Base-by-base conservation (phyloP, 2,329 filamentous ascomycete species). In the Colletotrichum simmondsii region DNA sequence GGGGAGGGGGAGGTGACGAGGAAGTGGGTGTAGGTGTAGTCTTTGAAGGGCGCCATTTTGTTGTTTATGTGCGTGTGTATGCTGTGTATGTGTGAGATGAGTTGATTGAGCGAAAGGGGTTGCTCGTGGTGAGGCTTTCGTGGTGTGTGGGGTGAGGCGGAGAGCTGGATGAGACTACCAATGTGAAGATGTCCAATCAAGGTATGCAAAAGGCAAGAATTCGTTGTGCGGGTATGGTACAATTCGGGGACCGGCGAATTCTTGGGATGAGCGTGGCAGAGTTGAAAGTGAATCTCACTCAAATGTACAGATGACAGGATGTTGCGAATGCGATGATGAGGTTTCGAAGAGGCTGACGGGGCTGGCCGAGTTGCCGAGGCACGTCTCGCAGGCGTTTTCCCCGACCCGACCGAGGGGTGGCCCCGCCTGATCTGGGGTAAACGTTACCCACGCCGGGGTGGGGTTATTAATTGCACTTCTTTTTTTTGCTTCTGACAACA, bases 1-100 rank as follows among this genome's bases (percentile, higher is more conserved):
- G 92, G 88, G 49, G 85, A 79, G 0, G 95, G 94, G 54, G 91
- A 91, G n/a, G 89, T 91, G 77, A 97, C 87, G 76, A 91, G 90
- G 88, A 95, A 95, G 86, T 93, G 87, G 76, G 92, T 85, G 83
- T 90, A 92, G 46, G 76, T 75, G 52, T 82, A 76, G 80, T 89
- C 74, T 58, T 74, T 72, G 74, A 73, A 68, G 8, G 67, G 32
- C n/a, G 68, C 68, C 74, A 75, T 75, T 63, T 10, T 73, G 26
- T 24, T 32, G 8, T 32, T 30, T 32, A 2, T 11, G 10, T 32
- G 30, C n/a, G n/a, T 32, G 10, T 32, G 30, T 32, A 32, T 10
- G 10, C 30, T 32, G n/a, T n/a, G 66, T 62, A 26, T 28, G 24
- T n/a, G 46, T 22, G 19, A 52, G 24, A 24, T 22, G 30, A 32